These are phyloP conservation scores for Lyophyllum shimeji DNA, from an alignment of 768 basidiomycete genomes.

Conservation along the genomic window DNA sequence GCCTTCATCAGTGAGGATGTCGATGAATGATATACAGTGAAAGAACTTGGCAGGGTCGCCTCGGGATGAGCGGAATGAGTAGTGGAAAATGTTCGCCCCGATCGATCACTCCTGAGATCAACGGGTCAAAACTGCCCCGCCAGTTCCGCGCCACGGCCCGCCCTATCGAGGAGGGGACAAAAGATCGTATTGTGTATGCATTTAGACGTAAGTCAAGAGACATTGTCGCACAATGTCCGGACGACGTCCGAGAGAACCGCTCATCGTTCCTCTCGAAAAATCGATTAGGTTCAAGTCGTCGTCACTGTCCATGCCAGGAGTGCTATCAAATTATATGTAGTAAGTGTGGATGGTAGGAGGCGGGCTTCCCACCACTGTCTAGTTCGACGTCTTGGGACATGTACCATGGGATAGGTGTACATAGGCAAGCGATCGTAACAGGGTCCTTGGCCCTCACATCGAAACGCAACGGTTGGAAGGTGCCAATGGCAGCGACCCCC, in stretches of 20 bases:
- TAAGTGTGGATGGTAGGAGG: background rate
- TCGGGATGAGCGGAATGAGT: too few relatives aligned
- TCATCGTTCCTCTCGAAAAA: background rate
- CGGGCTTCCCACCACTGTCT: background rate
- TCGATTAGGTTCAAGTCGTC: background rate
- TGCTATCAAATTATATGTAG: background rate
- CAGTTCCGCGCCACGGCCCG: background rate
- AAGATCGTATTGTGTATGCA: too few relatives aligned
- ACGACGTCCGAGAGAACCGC: background rate
- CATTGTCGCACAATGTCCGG: too few relatives aligned
- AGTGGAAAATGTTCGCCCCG: background rate
- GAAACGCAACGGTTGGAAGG: background rate
- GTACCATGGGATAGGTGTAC: background rate
- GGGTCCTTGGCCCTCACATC: background rate
- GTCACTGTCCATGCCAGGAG: background rate
- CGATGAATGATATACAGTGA: background rate
- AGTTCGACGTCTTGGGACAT: background rate
- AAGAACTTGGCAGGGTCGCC: background rate
- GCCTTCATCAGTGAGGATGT: conserved; percentile 6
- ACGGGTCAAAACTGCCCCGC: background rate
- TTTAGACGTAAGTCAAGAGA: too few relatives aligned
- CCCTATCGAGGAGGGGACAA: too few relatives aligned
- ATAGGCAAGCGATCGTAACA: background rate
- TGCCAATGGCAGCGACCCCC: background rate
- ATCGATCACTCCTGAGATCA: background rate